Conservation (phyloP, 306 rosid genomes). For the Styphnolobium japonicum region DNA sequence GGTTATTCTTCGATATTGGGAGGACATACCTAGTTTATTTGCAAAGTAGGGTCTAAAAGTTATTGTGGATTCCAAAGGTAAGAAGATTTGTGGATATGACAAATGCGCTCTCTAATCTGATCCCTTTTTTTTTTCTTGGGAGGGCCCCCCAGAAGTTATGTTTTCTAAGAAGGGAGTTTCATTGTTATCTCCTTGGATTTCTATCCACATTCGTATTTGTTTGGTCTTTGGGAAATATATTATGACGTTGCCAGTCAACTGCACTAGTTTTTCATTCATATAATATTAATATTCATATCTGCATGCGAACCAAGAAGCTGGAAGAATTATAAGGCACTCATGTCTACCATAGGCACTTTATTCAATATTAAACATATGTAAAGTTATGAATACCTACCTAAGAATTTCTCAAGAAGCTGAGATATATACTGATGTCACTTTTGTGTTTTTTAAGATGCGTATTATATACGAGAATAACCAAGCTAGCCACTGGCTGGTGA, state of each 20-base stretch:
- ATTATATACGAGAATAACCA: neutral
- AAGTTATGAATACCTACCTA: too few relatives aligned
- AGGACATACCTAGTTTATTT: conserved; percentile 24
- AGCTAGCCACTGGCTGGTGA: neutral
- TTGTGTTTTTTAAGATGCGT: neutral
- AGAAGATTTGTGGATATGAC: conserved; percentile 25
- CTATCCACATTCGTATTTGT: neutral
- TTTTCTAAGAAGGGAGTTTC: conserved; percentile 18
- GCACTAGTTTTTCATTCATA: neutral
- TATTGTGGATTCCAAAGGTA: conserved; percentile 6
- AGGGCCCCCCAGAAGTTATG: conserved; percentile 1
- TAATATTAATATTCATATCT: neutral
- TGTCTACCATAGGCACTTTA: too few relatives aligned
- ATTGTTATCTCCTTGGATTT: conserved; percentile 18
- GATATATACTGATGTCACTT: neutral
- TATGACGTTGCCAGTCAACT: neutral
- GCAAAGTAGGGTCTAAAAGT: conserved; percentile 6
- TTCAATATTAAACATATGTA: too few relatives aligned
- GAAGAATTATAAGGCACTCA: too few relatives aligned
- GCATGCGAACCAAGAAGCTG: neutral
- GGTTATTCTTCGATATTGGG: conserved; percentile 10
- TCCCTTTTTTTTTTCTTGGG: neutral
- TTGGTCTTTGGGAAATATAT: conserved; percentile 8
- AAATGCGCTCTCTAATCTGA: conserved; percentile 6
- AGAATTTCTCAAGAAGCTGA: neutral